These are phyloP conservation scores for Boletus fagicola DNA, from an alignment of 768 basidiomycete genomes.

Conservation along the genomic window DNA sequence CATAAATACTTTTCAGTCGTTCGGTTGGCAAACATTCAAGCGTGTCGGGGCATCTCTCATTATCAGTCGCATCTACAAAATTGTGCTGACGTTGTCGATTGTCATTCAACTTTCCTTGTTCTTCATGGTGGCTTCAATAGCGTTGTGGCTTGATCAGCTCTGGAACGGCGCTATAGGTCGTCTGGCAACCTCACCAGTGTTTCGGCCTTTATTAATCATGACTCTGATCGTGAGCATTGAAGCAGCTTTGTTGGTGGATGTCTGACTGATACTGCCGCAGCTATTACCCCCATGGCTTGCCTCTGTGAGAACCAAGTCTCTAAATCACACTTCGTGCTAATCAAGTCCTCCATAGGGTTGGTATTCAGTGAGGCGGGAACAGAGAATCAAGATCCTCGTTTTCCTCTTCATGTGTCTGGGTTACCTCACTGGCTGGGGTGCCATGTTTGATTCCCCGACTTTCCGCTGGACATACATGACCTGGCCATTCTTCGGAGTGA, in stretches of 20 bases:
- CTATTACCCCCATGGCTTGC: constrained; percentile 69
- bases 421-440: constrained; percentile 67
- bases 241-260: neutral
- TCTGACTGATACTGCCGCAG: constrained; percentile 32
- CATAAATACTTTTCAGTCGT: constrained; percentile 41
- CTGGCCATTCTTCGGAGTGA: constrained; percentile 73
- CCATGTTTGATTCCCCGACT: constrained; percentile 68
- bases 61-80: constrained; percentile 74
- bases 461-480: constrained; percentile 76
- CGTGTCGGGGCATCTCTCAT: constrained; percentile 52
- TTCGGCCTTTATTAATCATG: constrained; percentile 53
- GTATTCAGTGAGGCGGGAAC: constrained; percentile 71
- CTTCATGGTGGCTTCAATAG: constrained; percentile 69
- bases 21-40: constrained; percentile 89
- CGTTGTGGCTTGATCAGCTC: constrained; percentile 76
- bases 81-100: constrained; percentile 67
- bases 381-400: constrained; percentile 52
- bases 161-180: constrained; percentile 63
- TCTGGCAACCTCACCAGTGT: constrained; percentile 46
- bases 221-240: constrained; percentile 55
- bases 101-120: constrained; percentile 74
- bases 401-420: constrained; percentile 61
- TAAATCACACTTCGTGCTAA: neutral
- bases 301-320: constrained; percentile 37
- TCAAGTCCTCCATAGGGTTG: constrained; percentile 51